A percentile compares a stretch with the other conserved stretches of the same genome.
phyloP scores from a whole-genome alignment of 2,329 filamentous ascomycete genomes.

The Aspergillus spinulosporus region DNA sequence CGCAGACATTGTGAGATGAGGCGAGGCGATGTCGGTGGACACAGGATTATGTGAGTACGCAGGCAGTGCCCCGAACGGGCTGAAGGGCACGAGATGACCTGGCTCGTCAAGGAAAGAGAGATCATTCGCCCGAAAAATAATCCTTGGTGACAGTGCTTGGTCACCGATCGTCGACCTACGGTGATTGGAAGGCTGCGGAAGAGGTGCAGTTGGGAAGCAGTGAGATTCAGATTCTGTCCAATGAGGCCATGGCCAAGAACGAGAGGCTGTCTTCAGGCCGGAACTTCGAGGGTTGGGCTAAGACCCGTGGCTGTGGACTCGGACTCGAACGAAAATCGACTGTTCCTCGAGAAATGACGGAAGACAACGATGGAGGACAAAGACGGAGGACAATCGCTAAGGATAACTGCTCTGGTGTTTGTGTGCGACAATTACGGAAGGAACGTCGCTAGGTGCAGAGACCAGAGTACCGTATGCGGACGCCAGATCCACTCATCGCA shows the following conservation, averaged over 20 bases:
- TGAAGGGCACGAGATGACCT: slow-evolving; percentile 7
- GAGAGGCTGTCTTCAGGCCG: slow-evolving; percentile 3
- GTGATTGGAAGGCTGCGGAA: slow-evolving; percentile 12
- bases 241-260: slow-evolving; percentile 1
- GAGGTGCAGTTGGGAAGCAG: slow-evolving; percentile 13
- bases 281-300: not conserved
- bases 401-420: not conserved
- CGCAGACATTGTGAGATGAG: slow-evolving; percentile 2
- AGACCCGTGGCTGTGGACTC: slow-evolving; percentile 4
- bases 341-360: not conserved
- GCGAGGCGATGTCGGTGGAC: not conserved
- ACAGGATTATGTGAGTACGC: slow-evolving; percentile 2
- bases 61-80: slow-evolving; percentile 3
- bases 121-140: slow-evolving; percentile 2
- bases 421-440: not conserved
- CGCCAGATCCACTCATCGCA: no score
- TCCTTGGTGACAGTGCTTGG: not conserved
- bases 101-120: not conserved
- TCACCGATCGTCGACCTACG: not conserved
- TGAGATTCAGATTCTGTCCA: slow-evolving; percentile 18
- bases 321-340: not conserved
- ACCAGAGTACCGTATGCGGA: not conserved
- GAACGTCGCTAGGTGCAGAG: not conserved
- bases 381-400: not conserved
- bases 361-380: not conserved